Evolutionary conservation across 768 basidiomycete genomes (phyloP), one percentile per base, ranked within the genome.

Genomic region (Leccinum ochraceum): DNA sequence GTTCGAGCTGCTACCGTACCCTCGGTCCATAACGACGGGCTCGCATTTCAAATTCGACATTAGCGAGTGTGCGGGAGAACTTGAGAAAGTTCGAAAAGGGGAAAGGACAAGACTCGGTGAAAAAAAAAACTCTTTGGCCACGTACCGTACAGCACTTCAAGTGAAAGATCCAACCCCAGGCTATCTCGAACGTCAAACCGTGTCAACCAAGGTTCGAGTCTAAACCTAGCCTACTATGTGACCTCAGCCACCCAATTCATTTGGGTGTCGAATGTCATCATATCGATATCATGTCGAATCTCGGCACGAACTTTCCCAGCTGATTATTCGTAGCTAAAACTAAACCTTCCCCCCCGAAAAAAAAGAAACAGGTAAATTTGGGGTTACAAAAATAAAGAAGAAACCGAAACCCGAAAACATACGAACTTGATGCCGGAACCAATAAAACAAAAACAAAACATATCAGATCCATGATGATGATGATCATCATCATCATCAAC

Each of bases 391-490:
- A 20, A 46, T 46, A 46, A 46, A 20, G 11, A 46, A 20, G 44
- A n/a, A 44, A 44, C 42, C n/a, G 42, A n/a, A 44, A n/a, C 17
- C 39, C 6, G 39, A 44, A 44, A n/a, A 46, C 44, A 46, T 46
- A 46, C 6, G 10, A 6, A 46, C 30, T 30, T 30, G 44, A 20
- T 46, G n/a, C 44, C 44, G 44, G 44, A 46, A 46, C 20, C 44
- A 46, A 46, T 46, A 46, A 46, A 5, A 42, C n/a, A 42, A 42
- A n/a, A 46, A 46, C 10, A 36, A 36, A 36, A 36, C 36, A 44
- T 44, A 20, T 30, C 53, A 60, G 67, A 58, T 59, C 13, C 44
- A 42, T n/a, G 17, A 65, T 70, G 61, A 61, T 69, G 2, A 30
- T 28, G 1, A 20, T 44, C 9, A 7, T 20, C 42, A 44, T 20